Percentiles rank a stretch among this genome's conserved stretches.
These are phyloP conservation scores for Aureobasidium mangrovei DNA, from an alignment of 2,329 filamentous ascomycete genomes.

Conservation along the genomic window DNA sequence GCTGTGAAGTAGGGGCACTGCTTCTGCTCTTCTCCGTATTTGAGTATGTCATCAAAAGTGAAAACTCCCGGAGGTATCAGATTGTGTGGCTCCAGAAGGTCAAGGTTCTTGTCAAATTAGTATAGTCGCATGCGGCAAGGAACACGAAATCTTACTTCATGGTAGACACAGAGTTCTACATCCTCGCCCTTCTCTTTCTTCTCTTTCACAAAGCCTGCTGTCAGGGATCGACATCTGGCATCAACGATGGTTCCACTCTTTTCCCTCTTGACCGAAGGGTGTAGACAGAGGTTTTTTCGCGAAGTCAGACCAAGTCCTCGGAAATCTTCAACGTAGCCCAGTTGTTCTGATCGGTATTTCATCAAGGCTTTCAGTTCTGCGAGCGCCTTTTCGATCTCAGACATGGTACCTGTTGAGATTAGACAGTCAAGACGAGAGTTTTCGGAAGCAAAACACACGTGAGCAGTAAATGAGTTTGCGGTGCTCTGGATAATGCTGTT, in stretches of 20 bases:
- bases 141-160: slow-evolving; percentile 47
- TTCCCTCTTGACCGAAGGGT: slow-evolving; percentile 90
- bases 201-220: slow-evolving; percentile 93
- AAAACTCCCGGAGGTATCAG: slow-evolving; percentile 91
- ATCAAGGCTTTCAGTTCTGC: slow-evolving; percentile 86
- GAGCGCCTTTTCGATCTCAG: slow-evolving; percentile 95
- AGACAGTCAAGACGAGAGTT: not conserved
- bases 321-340: slow-evolving; percentile 90
- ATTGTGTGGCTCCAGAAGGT: slow-evolving; percentile 89
- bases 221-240: slow-evolving; percentile 89
- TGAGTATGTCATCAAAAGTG: slow-evolving; percentile 81
- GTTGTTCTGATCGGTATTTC: slow-evolving; percentile 83
- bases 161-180: slow-evolving; percentile 89
- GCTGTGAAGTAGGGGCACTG: slow-evolving; percentile 98
- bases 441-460: slow-evolving; percentile 42
- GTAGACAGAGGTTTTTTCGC: slow-evolving; percentile 92
- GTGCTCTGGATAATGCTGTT: slow-evolving; percentile 85
- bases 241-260: slow-evolving; percentile 93
- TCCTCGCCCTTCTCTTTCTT: slow-evolving; percentile 94
- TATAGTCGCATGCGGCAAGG: slow-evolving; percentile 25
- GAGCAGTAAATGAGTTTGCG: slow-evolving; percentile 98
- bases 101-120: slow-evolving; percentile 55
- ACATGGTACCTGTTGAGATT: slow-evolving; percentile 68
- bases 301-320: slow-evolving; percentile 85
- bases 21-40: slow-evolving; percentile 89